phyloP scores from a whole-genome alignment of 2,329 filamentous ascomycete genomes.

The Didymella sp. region DNA sequence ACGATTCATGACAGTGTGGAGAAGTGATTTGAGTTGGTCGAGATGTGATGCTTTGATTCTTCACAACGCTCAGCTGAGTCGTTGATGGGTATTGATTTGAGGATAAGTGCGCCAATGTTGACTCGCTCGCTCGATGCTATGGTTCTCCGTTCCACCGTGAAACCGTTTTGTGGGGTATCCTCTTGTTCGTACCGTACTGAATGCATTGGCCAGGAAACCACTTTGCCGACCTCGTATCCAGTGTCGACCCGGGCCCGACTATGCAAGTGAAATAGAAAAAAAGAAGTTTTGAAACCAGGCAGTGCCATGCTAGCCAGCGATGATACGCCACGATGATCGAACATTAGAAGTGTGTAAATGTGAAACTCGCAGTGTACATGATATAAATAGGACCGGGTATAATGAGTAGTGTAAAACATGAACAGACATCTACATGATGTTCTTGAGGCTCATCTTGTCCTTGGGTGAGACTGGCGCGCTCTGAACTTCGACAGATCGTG shows the following conservation, averaged over 20 bases:
- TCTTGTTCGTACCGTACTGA: constrained; percentile 12
- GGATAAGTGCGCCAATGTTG: constrained; percentile 3
- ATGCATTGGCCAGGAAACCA: constrained; percentile 8
- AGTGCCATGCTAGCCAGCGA: constrained; percentile 9
- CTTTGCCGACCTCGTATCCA: background rate
- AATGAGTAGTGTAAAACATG: constrained; percentile 32
- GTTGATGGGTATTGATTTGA: constrained; percentile 2
- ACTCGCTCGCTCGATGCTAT: constrained; percentile 15
- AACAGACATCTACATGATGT: constrained; percentile 41
- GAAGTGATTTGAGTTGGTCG: constrained; percentile 6
- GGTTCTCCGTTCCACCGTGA: constrained; percentile 16
- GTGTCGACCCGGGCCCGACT: constrained; percentile 7
- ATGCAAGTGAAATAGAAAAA: constrained; percentile 12
- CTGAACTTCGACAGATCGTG: constrained; percentile 33
- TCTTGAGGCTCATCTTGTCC: constrained; percentile 45
- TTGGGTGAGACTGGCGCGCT: constrained; percentile 46
- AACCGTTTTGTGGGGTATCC: constrained; percentile 22
- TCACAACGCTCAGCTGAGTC: constrained; percentile 7
- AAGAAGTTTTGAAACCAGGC: background rate
- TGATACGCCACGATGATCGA: constrained; percentile 9
- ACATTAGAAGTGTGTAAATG: constrained; percentile 21
- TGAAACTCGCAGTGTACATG: constrained; percentile 20
- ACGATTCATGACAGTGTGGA: constrained; percentile 4
- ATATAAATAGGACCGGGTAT: constrained; percentile 31
- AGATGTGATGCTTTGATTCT: constrained; percentile 7